Evolutionary conservation across 805 yeast species (phyloP).

Genomic region (Candida silvicultrix): DNA sequence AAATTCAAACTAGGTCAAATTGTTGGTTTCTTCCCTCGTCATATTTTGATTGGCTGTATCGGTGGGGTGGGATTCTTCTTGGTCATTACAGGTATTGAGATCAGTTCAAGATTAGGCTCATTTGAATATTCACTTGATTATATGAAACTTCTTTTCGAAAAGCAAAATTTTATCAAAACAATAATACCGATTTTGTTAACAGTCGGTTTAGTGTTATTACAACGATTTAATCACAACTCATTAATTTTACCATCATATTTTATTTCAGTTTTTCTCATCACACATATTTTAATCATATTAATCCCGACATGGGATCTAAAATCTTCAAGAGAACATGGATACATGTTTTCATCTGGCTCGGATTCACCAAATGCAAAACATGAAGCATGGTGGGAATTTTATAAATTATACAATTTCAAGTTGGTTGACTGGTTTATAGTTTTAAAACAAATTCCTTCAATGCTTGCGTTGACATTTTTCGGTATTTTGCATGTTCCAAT

Average conservation of each 20-base stretch:
- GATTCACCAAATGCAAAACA: constrained; percentile 38
- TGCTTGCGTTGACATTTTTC: constrained; percentile 93
- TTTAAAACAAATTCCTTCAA: constrained; percentile 71
- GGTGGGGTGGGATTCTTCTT: constrained; percentile 98
- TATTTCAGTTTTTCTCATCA: constrained; percentile 58
- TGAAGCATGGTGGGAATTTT: constrained; percentile 90
- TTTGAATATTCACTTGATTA: constrained; percentile 58
- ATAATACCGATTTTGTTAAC: constrained; percentile 63
- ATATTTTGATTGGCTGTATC: constrained; percentile 92
- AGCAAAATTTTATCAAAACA: constrained; percentile 56
- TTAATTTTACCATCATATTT: constrained; percentile 77
- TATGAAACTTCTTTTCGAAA: constrained; percentile 37
- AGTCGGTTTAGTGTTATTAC: constrained; percentile 49
- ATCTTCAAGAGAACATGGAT: constrained; percentile 64
- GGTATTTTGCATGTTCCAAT: constrained; percentile 96
- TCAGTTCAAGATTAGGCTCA: constrained; percentile 74
- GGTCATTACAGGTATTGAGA: constrained; percentile 86
- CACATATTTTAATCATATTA: constrained; percentile 61
- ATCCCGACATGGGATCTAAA: constrained; percentile 62
- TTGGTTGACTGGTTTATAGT: constrained; percentile 74
- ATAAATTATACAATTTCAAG: constrained; percentile 60
- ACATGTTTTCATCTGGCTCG: constrained; percentile 56
- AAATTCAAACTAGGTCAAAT: constrained; percentile 74
- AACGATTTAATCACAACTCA: constrained; percentile 57
- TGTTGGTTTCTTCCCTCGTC: constrained; percentile 94